Conservation (phyloP, 2,329 filamentous ascomycete species). For the Clonostachys chloroleuca region DNA sequence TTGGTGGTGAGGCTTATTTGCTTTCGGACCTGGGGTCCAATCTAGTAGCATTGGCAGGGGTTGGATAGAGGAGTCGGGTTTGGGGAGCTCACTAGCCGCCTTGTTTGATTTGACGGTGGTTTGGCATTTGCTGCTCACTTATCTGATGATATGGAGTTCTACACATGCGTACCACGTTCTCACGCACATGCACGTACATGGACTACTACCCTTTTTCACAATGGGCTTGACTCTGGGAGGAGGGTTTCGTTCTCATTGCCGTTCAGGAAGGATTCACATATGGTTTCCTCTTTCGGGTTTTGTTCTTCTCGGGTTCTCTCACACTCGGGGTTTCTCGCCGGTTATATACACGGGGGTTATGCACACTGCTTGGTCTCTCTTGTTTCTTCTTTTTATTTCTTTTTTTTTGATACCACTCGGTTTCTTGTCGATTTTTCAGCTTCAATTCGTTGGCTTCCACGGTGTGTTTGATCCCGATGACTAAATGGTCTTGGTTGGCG, state of each 20-base stretch:
- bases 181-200: too few species aligned
- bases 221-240: background rate
- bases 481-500: background rate
- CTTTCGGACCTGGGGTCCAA: slow-evolving; percentile 18
- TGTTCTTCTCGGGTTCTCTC: too few species aligned
- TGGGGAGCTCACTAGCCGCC: too few species aligned
- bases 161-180: too few species aligned
- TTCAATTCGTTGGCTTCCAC: background rate
- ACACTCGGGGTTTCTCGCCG: too few species aligned
- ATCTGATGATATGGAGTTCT: slow-evolving; percentile 1
- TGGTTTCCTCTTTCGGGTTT: too few species aligned
- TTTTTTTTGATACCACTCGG: background rate
- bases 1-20: slow-evolving; percentile 25
- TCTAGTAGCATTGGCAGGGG: slow-evolving; percentile 24
- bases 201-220: too few species aligned
- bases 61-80: slow-evolving; percentile 33
- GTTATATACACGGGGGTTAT: too few species aligned
- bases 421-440: background rate
- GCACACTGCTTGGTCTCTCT: too few species aligned
- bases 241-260: background rate
- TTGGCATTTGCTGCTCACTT: slow-evolving; percentile 2
- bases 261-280: background rate
- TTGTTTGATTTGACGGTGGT: slow-evolving; percentile 9
- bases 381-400: too few species aligned
- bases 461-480: background rate